Evolutionary conservation across 1,284 basidiomycete genomes (phyloP).

Genomic region (Ceratobasidium papillatum): DNA sequence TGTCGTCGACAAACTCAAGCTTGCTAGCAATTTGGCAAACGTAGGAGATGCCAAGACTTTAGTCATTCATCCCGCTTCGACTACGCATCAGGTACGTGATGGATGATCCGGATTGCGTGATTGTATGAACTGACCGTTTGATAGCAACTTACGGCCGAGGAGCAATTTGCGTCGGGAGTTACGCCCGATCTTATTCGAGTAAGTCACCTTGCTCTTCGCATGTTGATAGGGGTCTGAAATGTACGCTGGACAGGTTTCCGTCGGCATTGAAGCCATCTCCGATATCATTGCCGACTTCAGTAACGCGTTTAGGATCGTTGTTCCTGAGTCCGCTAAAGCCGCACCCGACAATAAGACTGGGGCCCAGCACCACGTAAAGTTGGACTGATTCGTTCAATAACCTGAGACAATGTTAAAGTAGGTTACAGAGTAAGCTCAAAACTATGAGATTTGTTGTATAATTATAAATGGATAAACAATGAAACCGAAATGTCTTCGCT

Average conservation of each 20-base stretch:
- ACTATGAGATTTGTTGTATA: no score
- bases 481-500: no score
- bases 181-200: constrained; percentile 83
- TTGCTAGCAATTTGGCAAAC: constrained; percentile 81
- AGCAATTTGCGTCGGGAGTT: constrained; percentile 76
- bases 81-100: constrained; percentile 70
- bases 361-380: constrained; percentile 14
- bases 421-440: no score
- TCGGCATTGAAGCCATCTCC: constrained; percentile 86
- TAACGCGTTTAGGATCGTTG: constrained; percentile 58
- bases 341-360: not conserved
- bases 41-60: constrained; percentile 83
- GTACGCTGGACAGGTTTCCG: constrained; percentile 62
- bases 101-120: not conserved
- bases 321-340: constrained; percentile 43
- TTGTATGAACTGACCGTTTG: not conserved
- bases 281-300: constrained; percentile 90
- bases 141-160: constrained; percentile 70
- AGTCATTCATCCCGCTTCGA: constrained; percentile 83
- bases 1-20: constrained; percentile 77
- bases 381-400: not conserved
- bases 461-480: no score
- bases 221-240: constrained; percentile 47
- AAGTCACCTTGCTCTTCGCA: constrained; percentile 48
- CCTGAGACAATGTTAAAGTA: no score